Base-by-base conservation (phyloP, 805 yeast genomes). In the Nakazawaea holstii region DNA sequence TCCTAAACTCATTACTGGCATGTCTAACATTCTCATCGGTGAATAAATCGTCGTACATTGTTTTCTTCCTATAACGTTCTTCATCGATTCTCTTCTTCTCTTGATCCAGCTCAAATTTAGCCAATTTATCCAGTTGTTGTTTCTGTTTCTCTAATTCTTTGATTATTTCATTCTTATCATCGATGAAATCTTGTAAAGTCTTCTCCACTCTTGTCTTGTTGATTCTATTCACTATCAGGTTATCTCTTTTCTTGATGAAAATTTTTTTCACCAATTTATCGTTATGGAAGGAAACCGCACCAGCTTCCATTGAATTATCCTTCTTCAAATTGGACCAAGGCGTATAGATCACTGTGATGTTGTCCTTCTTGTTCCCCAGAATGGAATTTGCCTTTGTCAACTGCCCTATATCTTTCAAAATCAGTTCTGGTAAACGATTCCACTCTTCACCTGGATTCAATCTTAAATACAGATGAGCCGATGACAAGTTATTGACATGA, bases 301-400 rank as follows among this genome's bases (percentile, higher is more conserved):
- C 95, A 5, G 77, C 78, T 41, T 78, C 88, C 94, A 85, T 86
- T 29, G 77, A 76, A 11, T 82, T 83, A 44, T 79, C 79, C 53
- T 83, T 83, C 37, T 75, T 70, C 47, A 87, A 67, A 58, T 87
- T 87, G 26, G 74, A 71, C 73, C 87, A 87, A 0, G 91, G 89
- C 0, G 95, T 87, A 55, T 79, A 79, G 36, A 87, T 75, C 8
- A 87, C 75, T 2, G 83, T 78, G 49, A 85, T 69, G 55, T 82
- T 82, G 57, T 79, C 79, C 54, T 77, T 62, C 57, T 87, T 87
- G 63, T 82, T 84, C 11, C 87, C 94, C 57, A 81, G 79, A 33
- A 86, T 85, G 4, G 91, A 84, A 59, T 83, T 82, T 9, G 87
- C 84, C 60, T 87, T 84, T 28, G 92, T 82, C 48, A 87, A 66